phyloP scores from a whole-genome alignment of 306 rosid genomes.

The Casuarina equisetifolia region DNA sequence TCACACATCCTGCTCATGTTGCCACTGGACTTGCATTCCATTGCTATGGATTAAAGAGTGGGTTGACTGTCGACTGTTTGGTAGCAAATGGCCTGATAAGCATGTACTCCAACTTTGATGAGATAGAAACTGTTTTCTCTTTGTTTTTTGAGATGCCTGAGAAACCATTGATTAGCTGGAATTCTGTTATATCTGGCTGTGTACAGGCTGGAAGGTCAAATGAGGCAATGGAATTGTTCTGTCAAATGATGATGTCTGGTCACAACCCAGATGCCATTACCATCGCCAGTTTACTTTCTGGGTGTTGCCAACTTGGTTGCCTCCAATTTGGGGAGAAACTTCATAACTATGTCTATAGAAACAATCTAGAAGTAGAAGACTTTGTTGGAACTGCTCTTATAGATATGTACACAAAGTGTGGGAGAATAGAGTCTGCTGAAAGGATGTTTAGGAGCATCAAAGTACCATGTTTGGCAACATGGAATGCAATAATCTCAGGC shows the following conservation, averaged over 20 bases:
- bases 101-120: constrained; percentile 72
- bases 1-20: constrained; percentile 48
- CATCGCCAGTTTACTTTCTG: constrained; percentile 66
- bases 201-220: constrained; percentile 70
- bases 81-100: constrained; percentile 73
- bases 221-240: constrained; percentile 61
- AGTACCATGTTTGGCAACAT: constrained; percentile 71
- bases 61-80: constrained; percentile 45
- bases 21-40: constrained; percentile 61
- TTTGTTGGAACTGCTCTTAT: constrained; percentile 71
- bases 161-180: constrained; percentile 64
- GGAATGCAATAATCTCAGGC: constrained; percentile 82
- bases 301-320: constrained; percentile 68
- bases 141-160: constrained; percentile 49
- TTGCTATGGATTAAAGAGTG: constrained; percentile 57
- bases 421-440: constrained; percentile 68
- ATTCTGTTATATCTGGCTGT: constrained; percentile 74
- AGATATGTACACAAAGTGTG: constrained; percentile 84
- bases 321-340: constrained; percentile 58
- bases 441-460: constrained; percentile 52
- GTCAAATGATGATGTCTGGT: constrained; percentile 54
- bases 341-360: constrained; percentile 57
- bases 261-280: constrained; percentile 64
- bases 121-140: constrained; percentile 46
- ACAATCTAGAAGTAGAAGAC: constrained; percentile 54